Evolutionary conservation across 208 protist species (phyloP), one percentile per base, ranked within the genome.

Genomic region (Trypanosoma mega): DNA sequence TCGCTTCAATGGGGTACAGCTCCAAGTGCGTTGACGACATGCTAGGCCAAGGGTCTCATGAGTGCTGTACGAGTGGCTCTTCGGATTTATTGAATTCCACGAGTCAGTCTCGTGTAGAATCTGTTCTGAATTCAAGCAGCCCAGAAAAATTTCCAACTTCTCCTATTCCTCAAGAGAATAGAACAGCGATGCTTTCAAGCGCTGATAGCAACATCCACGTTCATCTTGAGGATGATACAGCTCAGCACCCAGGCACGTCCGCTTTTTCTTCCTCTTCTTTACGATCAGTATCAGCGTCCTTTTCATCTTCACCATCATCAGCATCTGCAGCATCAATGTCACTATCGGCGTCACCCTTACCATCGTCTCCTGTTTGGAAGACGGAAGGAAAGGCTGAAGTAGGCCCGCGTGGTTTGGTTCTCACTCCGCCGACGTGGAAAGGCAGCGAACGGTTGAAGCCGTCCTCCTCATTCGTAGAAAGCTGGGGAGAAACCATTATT

Each of bases 1-100:
- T 90, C 30, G 34, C 47, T 18, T 70, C 68, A 24, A 58, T 90
- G 7, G 83, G 79, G 44, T 80, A 80, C 48, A 57, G 71, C 54
- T 63, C 66, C 12, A 34, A 9, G 3, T 68, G 27, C 2, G 54
- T 90, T 14, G 67, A 65, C 24, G 49, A 68, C 11, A 82, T 90
- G 26, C 66, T 90, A 36, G 83, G 82, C n/a, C 68, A 82, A 20
- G 26, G 12, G 24, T n/a, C 63, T 37, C 53, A 59, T 21, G 26
- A 41, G 26, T 59, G 54, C 43, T 12, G 24, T 21, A 59, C 47
- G 14, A 63, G 55, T 47, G 9, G 39, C n/a, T 64, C 64, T 20
- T 57, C 56, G 0, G 5, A 14, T 20, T 66, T 39, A n/a, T 51
- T 41, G 12, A 16, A 6, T 29, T 30, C 21, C 7, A 0, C 31